Percentiles rank a stretch among this genome's conserved stretches.
phyloP scores from a whole-genome alignment of 768 basidiomycete genomes.

The Sporobolomyces pararoseus region DNA sequence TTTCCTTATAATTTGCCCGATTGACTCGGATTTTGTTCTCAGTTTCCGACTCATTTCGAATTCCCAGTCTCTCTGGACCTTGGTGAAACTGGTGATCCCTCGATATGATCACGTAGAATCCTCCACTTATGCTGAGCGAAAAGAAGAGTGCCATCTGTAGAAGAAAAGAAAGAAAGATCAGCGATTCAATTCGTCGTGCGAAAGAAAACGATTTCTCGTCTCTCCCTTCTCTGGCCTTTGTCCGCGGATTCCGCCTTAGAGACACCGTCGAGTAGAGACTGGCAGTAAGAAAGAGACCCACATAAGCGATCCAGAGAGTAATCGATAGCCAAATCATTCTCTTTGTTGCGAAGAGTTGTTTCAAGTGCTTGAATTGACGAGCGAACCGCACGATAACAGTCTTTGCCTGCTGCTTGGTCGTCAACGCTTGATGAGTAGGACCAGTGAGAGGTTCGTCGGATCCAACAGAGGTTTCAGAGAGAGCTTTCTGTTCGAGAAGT shows the following conservation, averaged over 20 bases:
- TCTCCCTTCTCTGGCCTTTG: no score
- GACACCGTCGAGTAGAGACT: no score
- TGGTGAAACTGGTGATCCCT: no score
- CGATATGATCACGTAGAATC: no score
- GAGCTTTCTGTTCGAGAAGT: constrained; percentile 46
- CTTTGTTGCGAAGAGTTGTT: constrained; percentile 48
- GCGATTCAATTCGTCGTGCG: no score
- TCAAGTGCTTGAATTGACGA: constrained; percentile 47
- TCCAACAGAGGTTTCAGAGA: constrained; percentile 20
- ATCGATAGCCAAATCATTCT: constrained; percentile 43
- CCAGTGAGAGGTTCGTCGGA: constrained; percentile 35
- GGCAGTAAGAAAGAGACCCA: constrained; percentile 24
- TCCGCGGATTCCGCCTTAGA: no score
- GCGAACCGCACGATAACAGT: constrained; percentile 30
- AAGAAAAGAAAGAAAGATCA: no score
- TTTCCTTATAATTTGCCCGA: no score
- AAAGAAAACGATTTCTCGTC: no score
- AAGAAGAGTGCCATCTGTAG: constrained; percentile 42
- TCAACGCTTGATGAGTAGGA: background rate
- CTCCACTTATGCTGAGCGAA: constrained; percentile 49
- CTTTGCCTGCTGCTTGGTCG: constrained; percentile 34
- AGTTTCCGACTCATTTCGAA: no score
- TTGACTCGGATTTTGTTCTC: no score
- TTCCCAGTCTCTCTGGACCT: no score
- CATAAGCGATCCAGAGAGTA: constrained; percentile 43